phyloP scores from a whole-genome alignment of 2,329 filamentous ascomycete genomes.

The Colletotrichum cereale region DNA sequence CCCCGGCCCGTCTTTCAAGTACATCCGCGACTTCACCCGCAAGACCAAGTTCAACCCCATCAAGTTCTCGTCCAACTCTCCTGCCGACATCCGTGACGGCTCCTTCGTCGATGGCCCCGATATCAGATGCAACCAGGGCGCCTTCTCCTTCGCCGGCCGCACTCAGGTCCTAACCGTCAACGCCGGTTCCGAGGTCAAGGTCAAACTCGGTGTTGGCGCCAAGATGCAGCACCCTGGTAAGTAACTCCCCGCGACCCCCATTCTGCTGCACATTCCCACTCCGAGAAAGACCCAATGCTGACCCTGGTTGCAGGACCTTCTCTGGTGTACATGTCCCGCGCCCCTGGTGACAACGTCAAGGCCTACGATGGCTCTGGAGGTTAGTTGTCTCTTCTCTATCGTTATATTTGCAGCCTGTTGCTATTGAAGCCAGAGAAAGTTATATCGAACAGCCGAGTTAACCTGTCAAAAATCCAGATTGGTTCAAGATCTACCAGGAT shows the following conservation, averaged over 20 bases:
- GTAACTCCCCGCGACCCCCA: conserved; percentile 17
- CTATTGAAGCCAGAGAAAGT: neutral
- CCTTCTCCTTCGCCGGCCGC: conserved; percentile 42
- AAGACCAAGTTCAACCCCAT: conserved; percentile 46
- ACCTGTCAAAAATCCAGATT: conserved; percentile 35
- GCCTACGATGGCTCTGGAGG: conserved; percentile 46
- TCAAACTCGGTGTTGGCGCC: conserved; percentile 42
- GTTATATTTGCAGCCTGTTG: conserved; percentile 23
- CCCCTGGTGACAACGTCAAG: conserved; percentile 44
- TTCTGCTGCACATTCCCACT: neutral
- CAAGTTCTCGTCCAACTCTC: conserved; percentile 46
- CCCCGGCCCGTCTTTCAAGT: conserved; percentile 39
- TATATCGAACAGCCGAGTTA: neutral
- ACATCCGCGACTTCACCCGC: conserved; percentile 46
- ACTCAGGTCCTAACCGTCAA: conserved; percentile 44
- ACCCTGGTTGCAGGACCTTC: conserved; percentile 38
- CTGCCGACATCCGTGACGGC: conserved; percentile 43
- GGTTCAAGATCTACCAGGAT: conserved; percentile 45
- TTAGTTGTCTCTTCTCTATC: conserved; percentile 1
- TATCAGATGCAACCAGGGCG: conserved; percentile 48
- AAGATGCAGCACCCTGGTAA: conserved; percentile 43
- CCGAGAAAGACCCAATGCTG: neutral
- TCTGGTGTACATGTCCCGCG: conserved; percentile 46
- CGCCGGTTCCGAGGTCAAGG: conserved; percentile 43
- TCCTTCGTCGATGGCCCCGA: conserved; percentile 44